Percentiles rank a stretch among this genome's conserved stretches.
These are phyloP conservation scores for Graphilbum ipis-grandicollis DNA, from an alignment of 2,329 filamentous ascomycete genomes.

Conservation along the genomic window DNA sequence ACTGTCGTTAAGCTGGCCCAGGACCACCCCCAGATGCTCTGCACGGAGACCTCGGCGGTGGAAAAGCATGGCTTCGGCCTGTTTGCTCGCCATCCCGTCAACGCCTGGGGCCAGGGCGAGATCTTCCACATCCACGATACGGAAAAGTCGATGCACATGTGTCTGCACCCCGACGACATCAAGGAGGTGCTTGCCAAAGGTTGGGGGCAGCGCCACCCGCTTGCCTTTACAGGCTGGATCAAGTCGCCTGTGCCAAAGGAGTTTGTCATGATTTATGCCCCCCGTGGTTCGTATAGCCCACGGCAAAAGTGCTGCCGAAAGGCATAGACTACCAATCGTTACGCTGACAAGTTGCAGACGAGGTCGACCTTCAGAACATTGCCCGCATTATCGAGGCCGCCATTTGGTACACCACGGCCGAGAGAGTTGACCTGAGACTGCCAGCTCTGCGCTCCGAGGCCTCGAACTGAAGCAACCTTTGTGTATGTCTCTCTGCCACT, in stretches of 20 bases:
- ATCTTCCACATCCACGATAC: conserved; percentile 64
- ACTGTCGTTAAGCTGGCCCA: conserved; percentile 31
- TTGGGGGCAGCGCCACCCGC: conserved; percentile 58
- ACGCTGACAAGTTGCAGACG: conserved; percentile 21
- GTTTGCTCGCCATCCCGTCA: conserved; percentile 48
- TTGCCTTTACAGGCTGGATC: conserved; percentile 50
- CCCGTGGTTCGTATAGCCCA: conserved; percentile 28
- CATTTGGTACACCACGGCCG: conserved; percentile 44
- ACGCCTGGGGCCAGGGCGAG: conserved; percentile 61
- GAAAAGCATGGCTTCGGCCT: conserved; percentile 69
- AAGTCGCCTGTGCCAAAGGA: conserved; percentile 52
- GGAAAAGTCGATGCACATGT: conserved; percentile 64
- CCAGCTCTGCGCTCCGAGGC: neutral
- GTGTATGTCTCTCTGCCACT: too few relatives aligned
- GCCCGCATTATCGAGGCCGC: conserved; percentile 56
- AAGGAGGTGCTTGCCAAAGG: conserved; percentile 53
- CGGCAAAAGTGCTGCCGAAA: neutral
- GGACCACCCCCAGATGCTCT: conserved; percentile 27
- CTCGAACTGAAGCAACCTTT: too few relatives aligned
- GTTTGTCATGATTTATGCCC: conserved; percentile 73
- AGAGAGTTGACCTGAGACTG: conserved; percentile 19
- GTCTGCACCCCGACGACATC: conserved; percentile 63
- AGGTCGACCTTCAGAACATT: conserved; percentile 49
- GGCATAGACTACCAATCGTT: too few relatives aligned
- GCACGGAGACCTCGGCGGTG: conserved; percentile 54